Evolutionary conservation across 306 rosid genomes (phyloP).

Genomic region (Castanea crenata): DNA sequence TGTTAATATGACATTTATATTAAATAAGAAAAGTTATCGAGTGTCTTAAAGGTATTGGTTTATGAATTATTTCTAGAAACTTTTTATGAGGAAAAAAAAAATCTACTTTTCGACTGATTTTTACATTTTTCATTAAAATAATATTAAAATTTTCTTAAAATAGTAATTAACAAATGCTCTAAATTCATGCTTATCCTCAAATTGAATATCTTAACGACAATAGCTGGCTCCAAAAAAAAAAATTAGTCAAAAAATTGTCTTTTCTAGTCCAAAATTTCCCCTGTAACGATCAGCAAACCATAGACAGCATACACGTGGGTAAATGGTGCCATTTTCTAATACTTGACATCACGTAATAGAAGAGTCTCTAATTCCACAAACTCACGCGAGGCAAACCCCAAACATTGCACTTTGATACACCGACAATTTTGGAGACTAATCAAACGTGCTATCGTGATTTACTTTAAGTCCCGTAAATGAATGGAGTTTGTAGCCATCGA

Average conservation of each 20-base stretch:
- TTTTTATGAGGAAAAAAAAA: no score
- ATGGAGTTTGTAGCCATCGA: background rate
- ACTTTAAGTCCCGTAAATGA: background rate
- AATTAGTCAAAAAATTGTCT: background rate
- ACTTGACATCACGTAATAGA: no score
- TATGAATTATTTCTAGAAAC: no score
- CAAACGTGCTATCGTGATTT: background rate
- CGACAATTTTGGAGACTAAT: background rate
- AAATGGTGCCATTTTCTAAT: no score
- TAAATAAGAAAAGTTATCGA: no score
- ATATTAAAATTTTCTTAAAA: no score
- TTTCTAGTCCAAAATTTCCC: background rate
- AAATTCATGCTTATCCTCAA: background rate
- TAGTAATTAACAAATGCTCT: no score
- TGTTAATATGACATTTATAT: accelerated
- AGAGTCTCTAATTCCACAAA: no score
- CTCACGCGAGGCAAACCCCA: background rate
- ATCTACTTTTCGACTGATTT: accelerated
- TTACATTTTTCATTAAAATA: accelerated
- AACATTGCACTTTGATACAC: background rate
- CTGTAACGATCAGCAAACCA: background rate
- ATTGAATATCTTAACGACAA: background rate
- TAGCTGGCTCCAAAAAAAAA: background rate
- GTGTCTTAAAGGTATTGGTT: no score
- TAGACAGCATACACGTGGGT: no score